phyloP scores from a whole-genome alignment of 78 protist genomes.

The Emiliania huxleyi region DNA sequence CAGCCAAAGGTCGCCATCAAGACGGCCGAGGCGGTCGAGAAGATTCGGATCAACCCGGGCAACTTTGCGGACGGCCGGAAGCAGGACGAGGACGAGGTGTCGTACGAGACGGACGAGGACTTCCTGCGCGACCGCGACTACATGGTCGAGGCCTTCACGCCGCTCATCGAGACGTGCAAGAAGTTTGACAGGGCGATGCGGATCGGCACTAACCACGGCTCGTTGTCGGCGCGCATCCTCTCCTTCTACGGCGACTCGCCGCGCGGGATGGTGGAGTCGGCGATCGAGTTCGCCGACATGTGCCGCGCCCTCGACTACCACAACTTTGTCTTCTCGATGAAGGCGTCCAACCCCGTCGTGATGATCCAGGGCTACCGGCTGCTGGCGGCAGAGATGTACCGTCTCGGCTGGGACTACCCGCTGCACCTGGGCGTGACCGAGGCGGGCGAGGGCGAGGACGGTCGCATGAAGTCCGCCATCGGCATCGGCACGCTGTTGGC shows the following conservation, averaged over 20 bases:
- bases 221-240: slow-evolving; percentile 59
- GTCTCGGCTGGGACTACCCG: slow-evolving; percentile 55
- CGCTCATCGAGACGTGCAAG: slow-evolving; percentile 60
- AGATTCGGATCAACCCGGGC: slow-evolving; percentile 55
- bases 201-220: slow-evolving; percentile 57
- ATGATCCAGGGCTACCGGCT: slow-evolving; percentile 48
- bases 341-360: slow-evolving; percentile 55
- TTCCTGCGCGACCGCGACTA: background rate
- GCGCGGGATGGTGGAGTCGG: slow-evolving; percentile 54
- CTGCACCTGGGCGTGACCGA: slow-evolving; percentile 61
- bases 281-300: slow-evolving; percentile 56
- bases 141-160: slow-evolving; percentile 41
- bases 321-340: slow-evolving; percentile 61
- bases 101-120: slow-evolving; percentile 11
- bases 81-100: background rate
- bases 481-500: slow-evolving; percentile 46
- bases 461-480: slow-evolving; percentile 56
- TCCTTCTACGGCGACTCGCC: slow-evolving; percentile 56
- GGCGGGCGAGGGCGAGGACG: slow-evolving; percentile 62
- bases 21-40: slow-evolving; percentile 47
- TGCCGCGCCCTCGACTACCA: slow-evolving; percentile 59
- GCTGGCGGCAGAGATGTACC: slow-evolving; percentile 56
- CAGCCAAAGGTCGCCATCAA: slow-evolving; percentile 28
- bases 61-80: slow-evolving; percentile 47
- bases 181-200: slow-evolving; percentile 40